A percentile compares a stretch with the other conserved stretches of the same genome.
Conservation (phyloP, 2,329 filamentous ascomycete species). For the Pseudogymnoascus sp. region DNA sequence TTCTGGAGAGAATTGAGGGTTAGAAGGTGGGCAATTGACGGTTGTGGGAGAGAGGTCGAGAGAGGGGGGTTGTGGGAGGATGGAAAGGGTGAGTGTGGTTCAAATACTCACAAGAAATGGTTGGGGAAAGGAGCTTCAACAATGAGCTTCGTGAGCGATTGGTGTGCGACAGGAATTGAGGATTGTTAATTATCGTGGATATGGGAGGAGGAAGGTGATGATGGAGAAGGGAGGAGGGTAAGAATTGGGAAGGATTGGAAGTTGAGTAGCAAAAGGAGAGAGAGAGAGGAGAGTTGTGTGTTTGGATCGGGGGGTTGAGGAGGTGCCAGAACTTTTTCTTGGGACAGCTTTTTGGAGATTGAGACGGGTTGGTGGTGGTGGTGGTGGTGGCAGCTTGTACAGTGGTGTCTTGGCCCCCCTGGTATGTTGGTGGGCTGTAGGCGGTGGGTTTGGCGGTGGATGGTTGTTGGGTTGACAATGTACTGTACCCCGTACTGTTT, state of each 20-base stretch:
- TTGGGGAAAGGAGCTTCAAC: constrained; percentile 4
- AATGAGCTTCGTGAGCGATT: not conserved
- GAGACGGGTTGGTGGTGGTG: not conserved
- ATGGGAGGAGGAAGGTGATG: not conserved
- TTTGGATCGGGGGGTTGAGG: not conserved
- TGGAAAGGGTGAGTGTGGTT: not conserved
- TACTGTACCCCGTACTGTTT: not conserved
- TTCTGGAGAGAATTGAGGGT: constrained; percentile 12
- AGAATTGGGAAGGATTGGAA: not conserved
- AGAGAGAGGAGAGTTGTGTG: not conserved
- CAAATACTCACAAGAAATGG: not conserved
- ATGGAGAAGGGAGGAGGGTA: not conserved
- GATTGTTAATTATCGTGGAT: not conserved
- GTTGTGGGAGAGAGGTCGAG: not conserved
- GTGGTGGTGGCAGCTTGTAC: not conserved
- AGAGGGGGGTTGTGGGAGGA: not conserved
- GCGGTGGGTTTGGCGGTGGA: not conserved
- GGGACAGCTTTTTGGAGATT: not conserved
- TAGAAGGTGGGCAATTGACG: constrained; percentile 8
- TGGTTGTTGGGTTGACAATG: not conserved
- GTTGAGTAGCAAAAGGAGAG: not conserved
- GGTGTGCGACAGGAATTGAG: constrained; percentile 1
- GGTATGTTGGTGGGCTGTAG: not conserved
- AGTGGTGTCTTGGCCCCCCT: not conserved
- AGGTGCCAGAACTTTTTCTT: not conserved